These are phyloP conservation scores for Neopestalotiopsis clavispora DNA, from an alignment of 2,329 filamentous ascomycete genomes.

Conservation along the genomic window DNA sequence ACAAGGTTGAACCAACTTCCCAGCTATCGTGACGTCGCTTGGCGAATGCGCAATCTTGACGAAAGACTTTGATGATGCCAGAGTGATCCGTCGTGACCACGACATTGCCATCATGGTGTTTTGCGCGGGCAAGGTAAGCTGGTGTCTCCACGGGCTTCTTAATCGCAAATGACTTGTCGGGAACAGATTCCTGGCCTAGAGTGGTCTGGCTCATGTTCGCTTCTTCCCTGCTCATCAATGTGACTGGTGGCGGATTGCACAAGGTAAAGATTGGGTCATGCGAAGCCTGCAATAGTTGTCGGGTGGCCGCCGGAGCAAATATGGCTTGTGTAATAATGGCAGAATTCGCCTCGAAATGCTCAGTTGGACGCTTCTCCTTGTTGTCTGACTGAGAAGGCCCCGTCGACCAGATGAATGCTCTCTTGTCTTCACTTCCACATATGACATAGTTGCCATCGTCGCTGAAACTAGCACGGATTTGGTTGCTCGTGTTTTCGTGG, in stretches of 20 bases:
- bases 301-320: conserved; percentile 80
- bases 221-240: conserved; percentile 76
- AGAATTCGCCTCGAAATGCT: conserved; percentile 89
- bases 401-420: conserved; percentile 89
- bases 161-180: conserved; percentile 29
- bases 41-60: conserved; percentile 86
- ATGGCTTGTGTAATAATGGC: conserved; percentile 88
- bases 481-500: conserved; percentile 86
- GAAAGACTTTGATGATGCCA: conserved; percentile 90
- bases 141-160: conserved; percentile 71
- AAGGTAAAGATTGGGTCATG: conserved; percentile 95
- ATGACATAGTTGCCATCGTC: conserved; percentile 87
- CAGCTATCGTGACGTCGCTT: conserved; percentile 79
- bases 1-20: conserved; percentile 80
- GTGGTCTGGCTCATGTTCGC: conserved; percentile 47
- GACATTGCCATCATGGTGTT: conserved; percentile 84
- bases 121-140: conserved; percentile 75
- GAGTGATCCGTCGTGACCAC: conserved; percentile 89
- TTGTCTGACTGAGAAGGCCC: conserved; percentile 63
- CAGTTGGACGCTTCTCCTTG: conserved; percentile 80
- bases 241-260: conserved; percentile 92
- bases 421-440: conserved; percentile 90
- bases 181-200: conserved; percentile 38
- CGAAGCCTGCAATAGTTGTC: conserved; percentile 77
- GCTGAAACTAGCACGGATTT: conserved; percentile 88